Conservation (phyloP, 2,329 filamentous ascomycete genomes). For the Colletotrichum caudatum region DNA sequence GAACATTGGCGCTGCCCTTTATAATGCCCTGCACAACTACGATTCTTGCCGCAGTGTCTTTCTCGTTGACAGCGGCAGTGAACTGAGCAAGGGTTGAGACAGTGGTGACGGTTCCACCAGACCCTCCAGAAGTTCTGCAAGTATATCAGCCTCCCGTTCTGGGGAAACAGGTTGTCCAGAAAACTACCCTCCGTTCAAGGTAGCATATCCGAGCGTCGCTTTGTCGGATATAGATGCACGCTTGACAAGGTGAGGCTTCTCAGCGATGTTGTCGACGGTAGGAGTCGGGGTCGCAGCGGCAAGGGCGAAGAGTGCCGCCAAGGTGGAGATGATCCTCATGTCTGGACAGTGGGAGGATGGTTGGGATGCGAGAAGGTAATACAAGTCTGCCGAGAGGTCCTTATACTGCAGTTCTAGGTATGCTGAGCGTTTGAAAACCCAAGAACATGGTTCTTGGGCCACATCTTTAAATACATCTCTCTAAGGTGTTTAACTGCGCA, state of each 20-base stretch:
- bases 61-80: constrained; percentile 57
- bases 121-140: constrained; percentile 60
- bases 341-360: background rate
- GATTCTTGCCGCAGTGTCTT: constrained; percentile 51
- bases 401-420: background rate
- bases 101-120: constrained; percentile 61
- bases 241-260: constrained; percentile 40
- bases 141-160: background rate
- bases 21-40: constrained; percentile 56
- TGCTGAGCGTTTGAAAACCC: constrained; percentile 6
- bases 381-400: constrained; percentile 4
- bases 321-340: constrained; percentile 35
- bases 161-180: fast-evolving
- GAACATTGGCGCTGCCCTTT: constrained; percentile 51
- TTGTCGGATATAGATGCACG: constrained; percentile 43
- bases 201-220: constrained; percentile 57
- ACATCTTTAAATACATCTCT: constrained; percentile 26
- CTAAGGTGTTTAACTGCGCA: background rate
- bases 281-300: constrained; percentile 41
- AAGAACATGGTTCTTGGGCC: background rate
- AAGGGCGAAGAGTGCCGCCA: constrained; percentile 34
- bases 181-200: constrained; percentile 53
- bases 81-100: constrained; percentile 60
- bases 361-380: background rate
- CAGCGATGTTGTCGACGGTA: constrained; percentile 27